Evolutionary conservation across 352 stramenopile species (phyloP), one percentile per base, ranked within the genome.

Genomic region (Aphanomyces cochlioides): DNA sequence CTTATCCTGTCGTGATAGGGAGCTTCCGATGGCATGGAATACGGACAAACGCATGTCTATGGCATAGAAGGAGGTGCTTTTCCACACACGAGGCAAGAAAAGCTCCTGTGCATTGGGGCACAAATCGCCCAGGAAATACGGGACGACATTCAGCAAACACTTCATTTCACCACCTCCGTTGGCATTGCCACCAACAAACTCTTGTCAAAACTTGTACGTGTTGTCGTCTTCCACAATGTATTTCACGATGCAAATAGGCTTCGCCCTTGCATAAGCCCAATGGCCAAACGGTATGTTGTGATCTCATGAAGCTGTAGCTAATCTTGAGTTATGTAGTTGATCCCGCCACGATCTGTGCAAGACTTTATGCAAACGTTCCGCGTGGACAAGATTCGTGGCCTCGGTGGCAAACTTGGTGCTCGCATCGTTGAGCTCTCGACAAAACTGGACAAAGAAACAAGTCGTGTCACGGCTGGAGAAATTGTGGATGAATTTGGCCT

Each of bases 231-330:
- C n/a, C 1, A 37, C 21, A 7, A 7, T 38, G 38, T 60, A 13
- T 21, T 28, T 61, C 50, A 61, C 13, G 17, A 17, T 2, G 28
- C 7, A 5, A 6, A 10, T 61, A 70, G 64, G 84, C 77, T 4
- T 92, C 87, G 4, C 87, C 87, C 12, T 70, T 93, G 7, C 92
- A 94, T 71, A 94, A 94, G 53, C 87, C 87, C 5, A 82, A 89
- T 38, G 87, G 87, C 0, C 87, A 94, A 78, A 85, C 83, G 34
- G 81, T 87, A 61, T 40, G 3, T 39, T 7, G n/a, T 41, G 54
- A 47, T 21, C 56, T 28, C 17, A 13, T 67, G 7, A 12, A 28
- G 28, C 28, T 28, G 28, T 28, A 0, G 28, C 28, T 28, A 28
- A 28, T 28, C 28, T 70, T 36, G 7, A 21, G 12, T 10, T 40